Percentiles rank a stretch among this genome's conserved stretches.
Conservation (phyloP, 345 rosid genomes). For the Melaleuca quinquenervia region DNA sequence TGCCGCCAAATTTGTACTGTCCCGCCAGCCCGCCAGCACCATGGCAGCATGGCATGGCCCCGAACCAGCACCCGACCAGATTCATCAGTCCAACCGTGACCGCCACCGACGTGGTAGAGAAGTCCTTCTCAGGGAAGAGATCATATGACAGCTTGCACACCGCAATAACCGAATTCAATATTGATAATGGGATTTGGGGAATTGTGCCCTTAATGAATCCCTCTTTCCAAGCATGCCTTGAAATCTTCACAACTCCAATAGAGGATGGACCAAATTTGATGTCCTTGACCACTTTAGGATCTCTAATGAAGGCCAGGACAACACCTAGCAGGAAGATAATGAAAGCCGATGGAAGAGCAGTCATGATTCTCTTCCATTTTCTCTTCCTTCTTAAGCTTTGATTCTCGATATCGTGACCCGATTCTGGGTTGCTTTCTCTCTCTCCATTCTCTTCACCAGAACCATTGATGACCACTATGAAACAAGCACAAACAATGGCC, state of each 20-base stretch:
- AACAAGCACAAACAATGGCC: slow-evolving; percentile 51
- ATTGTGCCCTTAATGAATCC: slow-evolving; percentile 76
- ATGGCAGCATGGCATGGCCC: slow-evolving; percentile 87
- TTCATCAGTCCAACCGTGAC: slow-evolving; percentile 75
- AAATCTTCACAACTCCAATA: slow-evolving; percentile 30
- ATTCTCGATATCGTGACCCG: not conserved
- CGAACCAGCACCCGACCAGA: slow-evolving; percentile 81
- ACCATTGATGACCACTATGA: slow-evolving; percentile 52
- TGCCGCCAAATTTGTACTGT: slow-evolving; percentile 83
- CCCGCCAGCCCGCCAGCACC: slow-evolving; percentile 89
- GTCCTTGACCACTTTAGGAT: slow-evolving; percentile 30
- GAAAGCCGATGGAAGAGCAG: slow-evolving; percentile 60
- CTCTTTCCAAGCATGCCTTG: slow-evolving; percentile 52
- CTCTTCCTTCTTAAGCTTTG: slow-evolving; percentile 15
- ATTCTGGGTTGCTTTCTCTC: slow-evolving; percentile 3
- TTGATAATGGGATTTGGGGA: slow-evolving; percentile 71
- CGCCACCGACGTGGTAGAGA: slow-evolving; percentile 58
- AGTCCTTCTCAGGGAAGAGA: slow-evolving; percentile 63
- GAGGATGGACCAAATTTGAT: slow-evolving; percentile 57
- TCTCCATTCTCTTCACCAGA: slow-evolving; percentile 36
- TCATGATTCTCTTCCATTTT: slow-evolving; percentile 21
- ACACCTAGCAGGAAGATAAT: slow-evolving; percentile 62
- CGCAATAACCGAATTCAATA: slow-evolving; percentile 76
- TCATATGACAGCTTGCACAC: slow-evolving; percentile 73
- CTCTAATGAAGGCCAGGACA: slow-evolving; percentile 48